Evolutionary conservation across 2,329 filamentous ascomycete genomes (phyloP).

Genomic region (Trichoderma koningiopsis): DNA sequence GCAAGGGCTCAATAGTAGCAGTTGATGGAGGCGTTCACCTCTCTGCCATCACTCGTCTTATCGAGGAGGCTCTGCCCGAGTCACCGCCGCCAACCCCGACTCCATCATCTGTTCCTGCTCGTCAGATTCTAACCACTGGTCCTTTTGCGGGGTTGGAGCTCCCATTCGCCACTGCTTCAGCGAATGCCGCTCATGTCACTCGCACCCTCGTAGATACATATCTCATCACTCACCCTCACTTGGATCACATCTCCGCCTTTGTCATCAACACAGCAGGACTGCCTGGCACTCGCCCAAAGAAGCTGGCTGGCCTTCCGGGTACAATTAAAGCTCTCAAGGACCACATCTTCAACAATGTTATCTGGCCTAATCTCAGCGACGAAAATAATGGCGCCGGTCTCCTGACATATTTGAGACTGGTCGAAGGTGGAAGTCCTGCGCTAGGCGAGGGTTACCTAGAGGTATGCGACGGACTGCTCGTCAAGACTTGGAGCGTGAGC

Average conservation of each 20-base stretch:
- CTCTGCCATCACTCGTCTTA: slow-evolving; percentile 77
- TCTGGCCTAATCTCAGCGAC: slow-evolving; percentile 96
- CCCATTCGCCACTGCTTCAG: slow-evolving; percentile 64
- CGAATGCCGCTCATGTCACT: slow-evolving; percentile 81
- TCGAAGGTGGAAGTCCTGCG: slow-evolving; percentile 84
- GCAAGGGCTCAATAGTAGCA: slow-evolving; percentile 80
- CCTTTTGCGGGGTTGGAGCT: slow-evolving; percentile 81
- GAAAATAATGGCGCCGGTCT: slow-evolving; percentile 94
- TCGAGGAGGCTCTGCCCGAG: slow-evolving; percentile 58
- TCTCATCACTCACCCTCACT: slow-evolving; percentile 93
- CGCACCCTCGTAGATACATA: slow-evolving; percentile 81
- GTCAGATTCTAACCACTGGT: slow-evolving; percentile 63
- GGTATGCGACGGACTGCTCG: slow-evolving; percentile 83
- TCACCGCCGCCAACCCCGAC: slow-evolving; percentile 32
- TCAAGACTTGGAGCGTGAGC: slow-evolving; percentile 83
- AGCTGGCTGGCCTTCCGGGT: slow-evolving; percentile 79
- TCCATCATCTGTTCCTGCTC: slow-evolving; percentile 32
- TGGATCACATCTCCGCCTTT: slow-evolving; percentile 90
- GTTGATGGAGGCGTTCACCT: slow-evolving; percentile 93
- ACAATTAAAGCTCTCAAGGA: slow-evolving; percentile 92
- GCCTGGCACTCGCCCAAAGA: slow-evolving; percentile 78
- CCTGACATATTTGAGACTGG: slow-evolving; percentile 84
- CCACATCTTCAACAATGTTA: slow-evolving; percentile 96
- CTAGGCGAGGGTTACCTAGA: slow-evolving; percentile 87
- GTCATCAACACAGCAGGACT: slow-evolving; percentile 91